Percentiles rank a stretch among this genome's conserved stretches.
These are phyloP conservation scores for Tetrahymena elliotti DNA, from an alignment of 73 alveolate species.

Conservation along the genomic window DNA sequence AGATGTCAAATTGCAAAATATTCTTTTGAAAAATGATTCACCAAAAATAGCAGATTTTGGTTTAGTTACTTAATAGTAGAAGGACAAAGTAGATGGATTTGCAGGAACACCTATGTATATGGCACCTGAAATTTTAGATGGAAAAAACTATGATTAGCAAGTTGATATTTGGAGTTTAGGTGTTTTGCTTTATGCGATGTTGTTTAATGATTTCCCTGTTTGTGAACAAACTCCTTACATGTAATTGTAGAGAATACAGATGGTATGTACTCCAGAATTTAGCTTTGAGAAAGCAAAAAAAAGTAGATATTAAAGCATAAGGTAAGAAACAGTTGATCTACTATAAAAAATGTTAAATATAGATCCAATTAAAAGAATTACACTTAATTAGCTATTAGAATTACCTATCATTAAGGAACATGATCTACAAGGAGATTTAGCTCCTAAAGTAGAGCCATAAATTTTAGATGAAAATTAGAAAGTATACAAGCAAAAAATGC, in stretches of 20 bases:
- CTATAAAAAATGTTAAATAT: background rate
- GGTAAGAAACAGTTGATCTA: conserved; percentile 10
- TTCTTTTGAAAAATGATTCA: background rate
- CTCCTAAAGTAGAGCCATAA: background rate
- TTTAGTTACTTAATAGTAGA: background rate
- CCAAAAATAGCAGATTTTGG: background rate
- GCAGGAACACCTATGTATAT: conserved; percentile 82
- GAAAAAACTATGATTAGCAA: conserved; percentile 67
- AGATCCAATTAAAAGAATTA: conserved; percentile 10
- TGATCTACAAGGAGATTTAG: background rate
- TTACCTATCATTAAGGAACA: conserved; percentile 4
- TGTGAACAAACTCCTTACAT: background rate
- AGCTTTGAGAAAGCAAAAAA: conserved; percentile 1
- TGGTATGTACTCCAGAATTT: background rate
- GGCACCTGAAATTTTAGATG: conserved; percentile 82
- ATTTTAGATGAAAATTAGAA: background rate
- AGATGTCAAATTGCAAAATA: background rate
- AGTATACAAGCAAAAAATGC: background rate
- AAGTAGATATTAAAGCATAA: conserved; percentile 4
- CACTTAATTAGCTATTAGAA: conserved; percentile 2
- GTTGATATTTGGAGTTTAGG: conserved; percentile 89
- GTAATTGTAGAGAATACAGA: background rate
- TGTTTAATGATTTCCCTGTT: conserved; percentile 84
- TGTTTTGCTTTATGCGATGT: conserved; percentile 76
- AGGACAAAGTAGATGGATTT: conserved; percentile 9